Evolutionary conservation across 2,329 filamentous ascomycete genomes (phyloP).

Genomic region (Monosporascus sp.): DNA sequence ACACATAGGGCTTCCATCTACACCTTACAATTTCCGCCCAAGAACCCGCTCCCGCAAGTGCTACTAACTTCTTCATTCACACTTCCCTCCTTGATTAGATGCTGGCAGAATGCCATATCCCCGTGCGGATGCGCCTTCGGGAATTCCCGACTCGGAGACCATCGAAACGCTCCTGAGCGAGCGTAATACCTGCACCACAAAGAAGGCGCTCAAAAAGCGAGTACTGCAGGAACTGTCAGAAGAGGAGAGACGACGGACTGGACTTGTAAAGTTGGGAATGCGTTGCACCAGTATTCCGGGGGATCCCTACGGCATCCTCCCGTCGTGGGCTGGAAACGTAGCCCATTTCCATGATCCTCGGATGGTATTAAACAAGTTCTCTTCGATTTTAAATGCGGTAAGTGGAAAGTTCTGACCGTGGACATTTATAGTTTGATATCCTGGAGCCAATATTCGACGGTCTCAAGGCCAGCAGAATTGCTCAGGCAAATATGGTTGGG

Average conservation of each 20-base stretch:
- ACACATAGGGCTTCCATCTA: too few species aligned
- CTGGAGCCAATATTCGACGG: not conserved
- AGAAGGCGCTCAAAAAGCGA: not conserved
- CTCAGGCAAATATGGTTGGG: too few species aligned
- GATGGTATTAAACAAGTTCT: not conserved
- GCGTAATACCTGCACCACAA: not conserved
- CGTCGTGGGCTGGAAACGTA: constrained; percentile 9
- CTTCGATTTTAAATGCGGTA: too few species aligned
- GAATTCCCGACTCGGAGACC: constrained; percentile 1
- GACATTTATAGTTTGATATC: not conserved
- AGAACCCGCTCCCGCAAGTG: too few species aligned
- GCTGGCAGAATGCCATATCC: not conserved
- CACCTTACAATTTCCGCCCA: too few species aligned
- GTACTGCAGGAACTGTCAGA: constrained; percentile 1
- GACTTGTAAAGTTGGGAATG: constrained; percentile 1
- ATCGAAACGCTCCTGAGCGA: constrained; percentile 3
- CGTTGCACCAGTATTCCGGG: constrained; percentile 2
- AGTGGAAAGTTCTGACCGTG: not conserved
- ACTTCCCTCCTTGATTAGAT: too few species aligned
- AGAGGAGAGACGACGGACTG: not conserved
- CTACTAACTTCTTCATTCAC: too few species aligned
- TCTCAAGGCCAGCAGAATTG: too few species aligned
- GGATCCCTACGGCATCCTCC: constrained; percentile 4
- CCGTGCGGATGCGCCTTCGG: constrained; percentile 1
- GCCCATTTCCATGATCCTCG: constrained; percentile 2